phyloP scores from a whole-genome alignment of 2,329 filamentous ascomycete genomes.

The Xylariaceae sp. region DNA sequence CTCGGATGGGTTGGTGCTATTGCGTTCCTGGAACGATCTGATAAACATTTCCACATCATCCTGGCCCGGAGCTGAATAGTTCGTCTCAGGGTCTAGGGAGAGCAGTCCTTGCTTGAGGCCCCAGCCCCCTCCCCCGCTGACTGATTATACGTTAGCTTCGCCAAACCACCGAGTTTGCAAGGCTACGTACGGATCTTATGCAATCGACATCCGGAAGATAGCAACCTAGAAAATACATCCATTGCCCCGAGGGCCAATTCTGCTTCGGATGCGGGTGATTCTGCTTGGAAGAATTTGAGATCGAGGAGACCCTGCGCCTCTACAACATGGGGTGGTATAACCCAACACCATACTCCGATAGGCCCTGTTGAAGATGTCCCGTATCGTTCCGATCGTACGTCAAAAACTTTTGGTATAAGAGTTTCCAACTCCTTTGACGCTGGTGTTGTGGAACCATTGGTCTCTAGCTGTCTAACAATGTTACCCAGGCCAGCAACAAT shows the following conservation, averaged over 20 bases:
- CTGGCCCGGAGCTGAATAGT: constrained; percentile 52
- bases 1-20: constrained; percentile 43
- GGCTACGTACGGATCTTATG: constrained; percentile 48
- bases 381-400: constrained; percentile 38
- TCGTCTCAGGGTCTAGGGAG: constrained; percentile 72
- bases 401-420: constrained; percentile 62
- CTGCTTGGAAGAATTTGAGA: constrained; percentile 28
- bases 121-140: constrained; percentile 86
- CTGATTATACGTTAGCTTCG: constrained; percentile 41
- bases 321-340: constrained; percentile 52
- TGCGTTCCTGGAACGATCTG: constrained; percentile 46
- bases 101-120: constrained; percentile 77
- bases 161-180: constrained; percentile 18
- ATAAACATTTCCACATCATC: constrained; percentile 59
- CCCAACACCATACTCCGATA: constrained; percentile 73
- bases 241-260: constrained; percentile 32
- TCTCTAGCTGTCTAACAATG: constrained; percentile 68
- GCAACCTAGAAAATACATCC: constrained; percentile 37
- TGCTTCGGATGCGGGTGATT: constrained; percentile 31
- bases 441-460: constrained; percentile 51
- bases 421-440: constrained; percentile 74
- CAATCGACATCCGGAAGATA: constrained; percentile 48
- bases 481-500: constrained; percentile 75
- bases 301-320: constrained; percentile 24
- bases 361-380: constrained; percentile 39